Conservation (phyloP, 1,284 basidiomycete species). For the Sporisorium scitamineum region DNA sequence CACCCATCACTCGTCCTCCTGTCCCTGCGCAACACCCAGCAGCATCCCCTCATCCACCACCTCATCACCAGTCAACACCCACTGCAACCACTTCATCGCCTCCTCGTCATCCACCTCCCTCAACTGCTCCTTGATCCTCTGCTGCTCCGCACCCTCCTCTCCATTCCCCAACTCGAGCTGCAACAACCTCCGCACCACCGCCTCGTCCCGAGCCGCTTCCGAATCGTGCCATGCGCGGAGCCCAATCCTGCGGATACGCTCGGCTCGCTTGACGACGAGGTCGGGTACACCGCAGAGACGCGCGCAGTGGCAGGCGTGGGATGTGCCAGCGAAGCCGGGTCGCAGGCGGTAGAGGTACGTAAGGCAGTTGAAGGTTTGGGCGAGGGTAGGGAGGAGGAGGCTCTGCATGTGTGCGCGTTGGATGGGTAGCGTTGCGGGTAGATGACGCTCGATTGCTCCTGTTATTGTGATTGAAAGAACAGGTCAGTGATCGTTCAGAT, state of each 20-base stretch:
- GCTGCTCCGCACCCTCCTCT: constrained; percentile 3
- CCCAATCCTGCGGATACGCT: constrained; percentile 18
- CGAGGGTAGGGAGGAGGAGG: constrained; percentile 29
- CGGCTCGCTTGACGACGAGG: constrained; percentile 35
- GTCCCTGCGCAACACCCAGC: background rate
- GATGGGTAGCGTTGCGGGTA: constrained; percentile 26
- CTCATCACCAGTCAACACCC: constrained; percentile 22
- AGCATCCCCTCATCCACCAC: constrained; percentile 2
- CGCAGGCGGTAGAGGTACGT: constrained; percentile 45
- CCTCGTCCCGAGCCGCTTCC: constrained; percentile 28
- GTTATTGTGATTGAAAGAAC: background rate
- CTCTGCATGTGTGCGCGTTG: constrained; percentile 49
- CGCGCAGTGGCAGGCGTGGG: constrained; percentile 46
- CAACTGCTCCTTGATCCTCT: background rate
- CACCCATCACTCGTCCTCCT: background rate
- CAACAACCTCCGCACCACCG: constrained; percentile 33
- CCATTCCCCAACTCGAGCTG: constrained; percentile 23
- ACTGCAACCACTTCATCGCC: constrained; percentile 16
- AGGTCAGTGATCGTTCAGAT: background rate
- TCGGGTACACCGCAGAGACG: constrained; percentile 45
- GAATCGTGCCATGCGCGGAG: constrained; percentile 27
- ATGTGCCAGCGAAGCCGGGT: constrained; percentile 37
- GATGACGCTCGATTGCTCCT: constrained; percentile 44
- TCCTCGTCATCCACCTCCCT: constrained; percentile 10
- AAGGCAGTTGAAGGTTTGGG: constrained; percentile 20